phyloP scores from a whole-genome alignment of 2,329 filamentous ascomycete species.

The Zymoseptoria ardabiliae region DNA sequence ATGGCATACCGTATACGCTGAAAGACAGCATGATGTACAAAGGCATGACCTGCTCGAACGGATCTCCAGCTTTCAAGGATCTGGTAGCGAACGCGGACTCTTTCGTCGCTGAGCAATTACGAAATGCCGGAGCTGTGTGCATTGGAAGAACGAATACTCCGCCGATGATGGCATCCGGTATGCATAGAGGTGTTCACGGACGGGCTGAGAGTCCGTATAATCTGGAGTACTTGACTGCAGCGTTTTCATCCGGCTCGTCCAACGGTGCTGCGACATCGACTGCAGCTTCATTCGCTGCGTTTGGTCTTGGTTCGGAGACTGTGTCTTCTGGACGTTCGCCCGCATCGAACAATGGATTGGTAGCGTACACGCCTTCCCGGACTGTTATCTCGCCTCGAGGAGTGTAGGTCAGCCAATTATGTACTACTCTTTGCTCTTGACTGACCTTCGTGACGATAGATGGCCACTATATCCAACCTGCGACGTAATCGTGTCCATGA shows the following conservation, averaged over 20 bases:
- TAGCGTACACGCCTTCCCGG: conserved; percentile 50
- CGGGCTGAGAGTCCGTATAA: conserved; percentile 53
- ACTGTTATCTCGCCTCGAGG: conserved; percentile 47
- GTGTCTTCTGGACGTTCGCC: conserved; percentile 51
- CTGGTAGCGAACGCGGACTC: conserved; percentile 48
- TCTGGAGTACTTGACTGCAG: conserved; percentile 45
- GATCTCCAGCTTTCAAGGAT: conserved; percentile 48
- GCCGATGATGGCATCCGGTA: conserved; percentile 52
- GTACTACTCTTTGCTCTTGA: too few relatives aligned
- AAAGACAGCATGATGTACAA: conserved; percentile 52
- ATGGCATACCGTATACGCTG: conserved; percentile 52
- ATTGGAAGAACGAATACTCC: conserved; percentile 55
- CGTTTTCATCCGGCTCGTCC: conserved; percentile 51
- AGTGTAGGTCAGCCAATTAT: conserved; percentile 30
- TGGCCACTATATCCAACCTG: conserved; percentile 52
- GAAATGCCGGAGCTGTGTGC: conserved; percentile 44
- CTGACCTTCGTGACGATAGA: not conserved
- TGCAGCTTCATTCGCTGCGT: conserved; percentile 44
- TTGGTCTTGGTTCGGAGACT: conserved; percentile 50
- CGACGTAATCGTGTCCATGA: conserved; percentile 49
- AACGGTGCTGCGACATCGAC: conserved; percentile 49
- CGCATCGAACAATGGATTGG: conserved; percentile 49
- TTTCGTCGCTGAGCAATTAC: conserved; percentile 42
- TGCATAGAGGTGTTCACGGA: conserved; percentile 51
- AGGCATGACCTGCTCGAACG: conserved; percentile 47